Evolutionary conservation across 768 basidiomycete species (phyloP).

Genomic region (Lentinula raphanica): DNA sequence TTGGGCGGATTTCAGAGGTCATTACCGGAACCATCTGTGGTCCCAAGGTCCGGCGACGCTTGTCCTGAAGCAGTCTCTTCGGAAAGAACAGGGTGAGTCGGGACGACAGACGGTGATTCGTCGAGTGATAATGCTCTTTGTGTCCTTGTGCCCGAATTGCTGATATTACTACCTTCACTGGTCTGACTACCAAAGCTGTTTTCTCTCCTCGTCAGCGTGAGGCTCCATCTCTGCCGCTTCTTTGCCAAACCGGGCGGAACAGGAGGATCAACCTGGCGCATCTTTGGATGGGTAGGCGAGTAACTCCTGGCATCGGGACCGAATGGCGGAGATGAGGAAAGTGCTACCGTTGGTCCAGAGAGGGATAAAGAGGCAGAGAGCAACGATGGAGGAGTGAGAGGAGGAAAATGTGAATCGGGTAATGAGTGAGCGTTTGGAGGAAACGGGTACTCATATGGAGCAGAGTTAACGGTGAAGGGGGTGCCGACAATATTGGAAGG

Average conservation of each 20-base stretch:
- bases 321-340: background rate
- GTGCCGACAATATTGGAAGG: conserved; percentile 7
- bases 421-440: background rate
- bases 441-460: conserved; percentile 3
- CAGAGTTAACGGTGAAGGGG: background rate
- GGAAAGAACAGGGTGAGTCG: background rate
- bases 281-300: conserved; percentile 5
- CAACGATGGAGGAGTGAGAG: background rate
- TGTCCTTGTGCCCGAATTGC: background rate
- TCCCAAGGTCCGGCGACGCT: background rate
- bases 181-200: background rate
- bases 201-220: background rate
- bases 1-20: background rate
- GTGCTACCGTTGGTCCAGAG: background rate
- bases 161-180: background rate
- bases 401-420: background rate
- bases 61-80: background rate
- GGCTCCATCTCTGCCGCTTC: conserved; percentile 3
- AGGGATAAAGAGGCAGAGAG: background rate
- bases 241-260: background rate
- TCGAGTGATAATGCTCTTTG: background rate
- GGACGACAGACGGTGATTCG: background rate
- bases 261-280: conserved; percentile 1
- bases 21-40: background rate
- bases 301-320: background rate